Percentiles rank a stretch among this genome's conserved stretches.
Evolutionary conservation across 2,329 filamentous ascomycete species (phyloP).

Genomic region (Colletotrichum tabaci): DNA sequence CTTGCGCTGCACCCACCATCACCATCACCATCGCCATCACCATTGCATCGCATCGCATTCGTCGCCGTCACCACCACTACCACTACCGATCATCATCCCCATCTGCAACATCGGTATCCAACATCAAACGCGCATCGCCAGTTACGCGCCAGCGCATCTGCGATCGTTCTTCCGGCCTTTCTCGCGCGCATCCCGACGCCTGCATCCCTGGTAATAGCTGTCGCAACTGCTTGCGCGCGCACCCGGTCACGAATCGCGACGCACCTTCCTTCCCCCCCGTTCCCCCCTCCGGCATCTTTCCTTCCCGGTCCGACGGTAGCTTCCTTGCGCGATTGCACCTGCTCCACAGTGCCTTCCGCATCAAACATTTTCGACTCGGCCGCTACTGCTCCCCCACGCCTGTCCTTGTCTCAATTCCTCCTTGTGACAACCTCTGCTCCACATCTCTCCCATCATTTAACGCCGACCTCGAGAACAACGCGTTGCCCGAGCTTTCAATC

Average conservation of each 20-base stretch:
- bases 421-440: background rate
- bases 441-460: background rate
- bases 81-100: conserved; percentile 15
- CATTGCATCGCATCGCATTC: conserved; percentile 3
- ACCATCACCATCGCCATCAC: background rate
- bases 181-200: conserved; percentile 1
- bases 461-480: background rate
- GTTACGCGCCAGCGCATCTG: conserved; percentile 14
- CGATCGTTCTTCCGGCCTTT: background rate
- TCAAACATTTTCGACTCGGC: background rate
- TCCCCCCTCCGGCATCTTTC: conserved; percentile 5
- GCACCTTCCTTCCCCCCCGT: conserved; percentile 4
- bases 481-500: background rate
- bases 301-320: conserved; percentile 11
- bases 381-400: background rate
- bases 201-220: conserved; percentile 12
- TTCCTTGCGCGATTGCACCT: conserved; percentile 9
- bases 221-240: conserved; percentile 17
- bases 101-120: conserved; percentile 11
- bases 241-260: conserved; percentile 15
- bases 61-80: conserved; percentile 5
- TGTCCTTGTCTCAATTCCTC: background rate
- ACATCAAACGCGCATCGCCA: conserved; percentile 20
- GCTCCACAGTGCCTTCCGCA: conserved; percentile 11
- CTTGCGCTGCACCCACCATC: background rate